These are phyloP conservation scores for Dioscorea dumetorum DNA, from an alignment of 106 monocot species.

Conservation along the genomic window DNA sequence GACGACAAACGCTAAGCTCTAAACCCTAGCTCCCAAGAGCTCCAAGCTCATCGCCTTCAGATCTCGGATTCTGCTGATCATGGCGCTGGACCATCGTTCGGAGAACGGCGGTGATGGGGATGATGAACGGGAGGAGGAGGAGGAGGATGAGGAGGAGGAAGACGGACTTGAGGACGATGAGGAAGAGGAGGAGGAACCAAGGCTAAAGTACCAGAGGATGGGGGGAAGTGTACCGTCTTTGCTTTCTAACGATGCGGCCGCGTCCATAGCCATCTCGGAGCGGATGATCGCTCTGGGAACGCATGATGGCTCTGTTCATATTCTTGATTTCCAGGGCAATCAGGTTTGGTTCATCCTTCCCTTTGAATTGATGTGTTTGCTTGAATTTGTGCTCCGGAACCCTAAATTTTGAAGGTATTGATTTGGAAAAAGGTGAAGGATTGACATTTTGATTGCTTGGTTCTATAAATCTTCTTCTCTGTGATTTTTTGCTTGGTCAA, in stretches of 20 bases:
- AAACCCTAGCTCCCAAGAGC: too few species aligned
- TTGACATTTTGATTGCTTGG: too few species aligned
- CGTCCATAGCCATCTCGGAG: constrained; percentile 79
- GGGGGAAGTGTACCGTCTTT: constrained; percentile 82
- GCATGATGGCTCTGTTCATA: constrained; percentile 83
- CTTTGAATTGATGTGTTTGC: too few species aligned
- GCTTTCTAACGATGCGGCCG: constrained; percentile 68
- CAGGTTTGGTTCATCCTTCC: constrained; percentile 34
- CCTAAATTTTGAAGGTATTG: too few species aligned
- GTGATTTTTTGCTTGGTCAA: too few species aligned
- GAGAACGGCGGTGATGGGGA: constrained; percentile 68
- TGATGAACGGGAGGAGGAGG: constrained; percentile 55
- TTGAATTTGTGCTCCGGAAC: too few species aligned
- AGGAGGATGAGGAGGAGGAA: constrained; percentile 51
- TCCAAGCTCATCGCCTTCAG: neutral
- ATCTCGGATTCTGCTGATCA: constrained; percentile 16
- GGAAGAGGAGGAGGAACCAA: constrained; percentile 85
- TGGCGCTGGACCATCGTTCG: constrained; percentile 15
- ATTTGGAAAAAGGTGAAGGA: too few species aligned
- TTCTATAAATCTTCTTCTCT: too few species aligned
- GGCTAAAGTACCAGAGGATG: constrained; percentile 96
- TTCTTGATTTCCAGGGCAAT: constrained; percentile 98
- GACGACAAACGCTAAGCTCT: neutral
- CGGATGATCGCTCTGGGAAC: constrained; percentile 97
- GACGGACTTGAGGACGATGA: constrained; percentile 35